Evolutionary conservation across 306 rosid genomes (phyloP), one percentile per base, ranked within the genome.

Genomic region (Quercus gilva): DNA sequence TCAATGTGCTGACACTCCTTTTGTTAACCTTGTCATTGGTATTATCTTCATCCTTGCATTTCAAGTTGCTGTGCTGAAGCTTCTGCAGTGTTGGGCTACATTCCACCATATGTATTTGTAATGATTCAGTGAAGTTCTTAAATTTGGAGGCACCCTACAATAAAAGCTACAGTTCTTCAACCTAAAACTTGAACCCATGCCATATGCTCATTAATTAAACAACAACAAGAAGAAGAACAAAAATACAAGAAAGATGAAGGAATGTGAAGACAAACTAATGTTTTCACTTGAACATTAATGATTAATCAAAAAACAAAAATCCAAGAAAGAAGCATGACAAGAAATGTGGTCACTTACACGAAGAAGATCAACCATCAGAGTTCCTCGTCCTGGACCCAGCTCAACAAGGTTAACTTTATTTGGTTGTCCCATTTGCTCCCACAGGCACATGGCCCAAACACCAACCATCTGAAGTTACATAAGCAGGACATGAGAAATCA

Each of bases 381-480:
- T 93, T 82, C 99, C 99, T 77, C 99, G 88, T 55, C 99, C 99
- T 0, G 99, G 98, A 5, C 99, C 99, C 26, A 95, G 87, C 91
- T 95, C 97, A 6, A 95, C 80, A 17, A 95, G 76, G 87, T 91
- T 93, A 63, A 95, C 85, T 56, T 78, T 85, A 25, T 67, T 76
- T 0, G 98, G 99, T 74, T 84, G 97, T 25, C 96, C 99, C 99
- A 95, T 91, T 91, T 95, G 99, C 94, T 95, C 94, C 99, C 99
- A 95, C 7, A 95, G 74, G 83, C 94, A 93, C 96, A 95, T 88
- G 78, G 90, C 97, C 99, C 99, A 95, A 21, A 95, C 94, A 79
- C 98, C 98, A 81, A 93, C 77, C 94, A 95, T 91, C 98, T 95
- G 77, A 72, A 25, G 74, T 77, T 13, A 76, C 74, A 86, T n/a